Evolutionary conservation across 257 asterid genomes (phyloP), one percentile per base, ranked within the genome.

Genomic region (Nicotiana benthamiana): DNA sequence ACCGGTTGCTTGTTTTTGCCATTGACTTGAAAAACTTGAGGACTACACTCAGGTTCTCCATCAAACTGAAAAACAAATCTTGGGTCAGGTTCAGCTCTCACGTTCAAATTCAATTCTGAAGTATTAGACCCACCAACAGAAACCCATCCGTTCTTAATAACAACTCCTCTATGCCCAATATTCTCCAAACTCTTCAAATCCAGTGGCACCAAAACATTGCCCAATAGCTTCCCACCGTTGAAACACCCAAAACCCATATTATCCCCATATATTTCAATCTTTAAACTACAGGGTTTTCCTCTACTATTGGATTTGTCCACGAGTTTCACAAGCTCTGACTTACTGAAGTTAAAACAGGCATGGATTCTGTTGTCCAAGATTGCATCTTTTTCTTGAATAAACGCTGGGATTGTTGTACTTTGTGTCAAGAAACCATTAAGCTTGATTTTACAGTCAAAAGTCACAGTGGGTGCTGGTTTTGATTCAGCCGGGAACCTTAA

Each of bases 21-120:
- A 84, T 96, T 94, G 28, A 96, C 96, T 86, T 94, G 99, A 84
- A 96, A 94, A 26, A 96, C 95, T 82, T 93, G 98, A 8, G 98
- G 98, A 83, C 99, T 96, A 81, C 99, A 96, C 86, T 96, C 98
- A 12, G 99, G 98, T 81, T 96, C 98, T 0, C 97, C 98, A 51
- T 92, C 99, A 59, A 96, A 96, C 75, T 89, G 90, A 79, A 96
- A 96, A n/a, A 96, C 94, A 53, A 96, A 96, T 87, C 99, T 91
- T 40, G 99, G 99, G 86, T 94, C 99, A 82, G 92, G 92, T 79
- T 96, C 98, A 20, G 93, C 95, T 88, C 89, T 83, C 11, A 92
- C 97, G 52, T 89, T 94, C 68, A 93, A 46, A 83, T 94, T 94
- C 86, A 96, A 54, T 51, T 87, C 86, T 10, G 76, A 78, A 43